A percentile compares a stretch with the other conserved stretches of the same genome.
Evolutionary conservation across 345 rosid genomes (phyloP).

Genomic region (Toxicodendron radicans): DNA sequence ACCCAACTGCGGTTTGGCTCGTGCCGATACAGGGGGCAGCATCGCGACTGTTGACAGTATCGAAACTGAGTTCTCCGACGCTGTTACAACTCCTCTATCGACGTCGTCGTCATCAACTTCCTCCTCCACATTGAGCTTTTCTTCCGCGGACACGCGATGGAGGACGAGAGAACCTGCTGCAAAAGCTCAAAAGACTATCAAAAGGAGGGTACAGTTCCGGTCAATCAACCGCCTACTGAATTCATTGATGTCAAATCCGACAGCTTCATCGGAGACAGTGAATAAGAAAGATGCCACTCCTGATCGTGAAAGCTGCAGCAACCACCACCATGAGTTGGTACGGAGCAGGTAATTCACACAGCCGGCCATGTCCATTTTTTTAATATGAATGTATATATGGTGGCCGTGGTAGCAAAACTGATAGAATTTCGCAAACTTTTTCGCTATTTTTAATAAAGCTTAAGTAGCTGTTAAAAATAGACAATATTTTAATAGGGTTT

Average conservation of each 20-base stretch:
- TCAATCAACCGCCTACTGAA: slow-evolving; percentile 18
- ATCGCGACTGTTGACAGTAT: neutral
- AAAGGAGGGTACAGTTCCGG: slow-evolving; percentile 27
- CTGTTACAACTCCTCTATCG: neutral
- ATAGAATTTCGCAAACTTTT: too few relatives aligned
- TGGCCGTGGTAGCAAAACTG: too few relatives aligned
- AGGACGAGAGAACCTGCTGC: neutral
- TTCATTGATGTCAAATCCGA: slow-evolving; percentile 17
- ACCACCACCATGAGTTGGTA: slow-evolving; percentile 8
- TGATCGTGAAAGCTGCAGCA: too few relatives aligned
- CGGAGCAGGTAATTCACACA: slow-evolving; percentile 22
- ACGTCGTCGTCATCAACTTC: neutral
- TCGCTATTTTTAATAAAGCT: too few relatives aligned
- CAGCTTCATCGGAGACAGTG: slow-evolving; percentile 1
- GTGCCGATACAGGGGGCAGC: neutral
- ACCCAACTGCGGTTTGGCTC: neutral
- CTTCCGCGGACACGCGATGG: neutral
- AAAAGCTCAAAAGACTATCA: neutral
- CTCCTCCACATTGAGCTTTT: neutral
- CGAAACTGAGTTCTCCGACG: too few relatives aligned
- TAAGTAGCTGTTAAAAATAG: too few relatives aligned
- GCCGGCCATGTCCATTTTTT: neutral
- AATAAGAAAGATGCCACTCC: neutral
- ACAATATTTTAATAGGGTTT: too few relatives aligned
- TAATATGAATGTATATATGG: too few relatives aligned